Conservation (phyloP, 2,329 filamentous ascomycete genomes). For the Parascedosporium putredinis region DNA sequence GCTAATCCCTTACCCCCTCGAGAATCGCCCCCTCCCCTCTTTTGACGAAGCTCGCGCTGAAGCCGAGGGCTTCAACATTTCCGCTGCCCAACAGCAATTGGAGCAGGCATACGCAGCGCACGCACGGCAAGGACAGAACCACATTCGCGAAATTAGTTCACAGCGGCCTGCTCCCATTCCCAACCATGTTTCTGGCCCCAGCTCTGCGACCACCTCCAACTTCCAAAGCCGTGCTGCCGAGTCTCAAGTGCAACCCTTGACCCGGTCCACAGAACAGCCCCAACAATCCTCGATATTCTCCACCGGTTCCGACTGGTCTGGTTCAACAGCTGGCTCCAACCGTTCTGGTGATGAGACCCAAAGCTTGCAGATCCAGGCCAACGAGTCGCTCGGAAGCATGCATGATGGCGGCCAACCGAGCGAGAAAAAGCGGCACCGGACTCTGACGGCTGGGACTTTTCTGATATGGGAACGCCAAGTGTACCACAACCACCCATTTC, state of each 20-base stretch:
- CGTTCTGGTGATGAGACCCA: slow-evolving; percentile 10
- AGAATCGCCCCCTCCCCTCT: slow-evolving; percentile 47
- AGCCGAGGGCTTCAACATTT: slow-evolving; percentile 37
- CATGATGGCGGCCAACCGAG: not conserved
- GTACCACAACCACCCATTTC: slow-evolving; percentile 47
- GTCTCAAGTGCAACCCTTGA: slow-evolving; percentile 37
- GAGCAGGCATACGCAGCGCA: slow-evolving; percentile 32
- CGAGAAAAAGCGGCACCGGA: slow-evolving; percentile 27
- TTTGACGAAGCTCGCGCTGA: slow-evolving; percentile 47
- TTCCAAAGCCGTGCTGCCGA: slow-evolving; percentile 25
- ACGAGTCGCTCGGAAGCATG: not conserved
- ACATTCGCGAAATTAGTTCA: slow-evolving; percentile 8
- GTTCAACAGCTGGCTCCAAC: slow-evolving; percentile 15
- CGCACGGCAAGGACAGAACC: slow-evolving; percentile 16
- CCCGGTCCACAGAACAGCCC: slow-evolving; percentile 41
- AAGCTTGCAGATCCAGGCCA: slow-evolving; percentile 1
- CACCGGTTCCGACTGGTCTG: slow-evolving; percentile 22
- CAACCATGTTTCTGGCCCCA: slow-evolving; percentile 39
- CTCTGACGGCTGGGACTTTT: slow-evolving; percentile 80
- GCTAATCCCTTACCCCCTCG: slow-evolving; percentile 56
- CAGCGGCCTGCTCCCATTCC: slow-evolving; percentile 20
- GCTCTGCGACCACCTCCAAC: slow-evolving; percentile 15
- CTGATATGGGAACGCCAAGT: not conserved
- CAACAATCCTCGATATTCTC: slow-evolving; percentile 28
- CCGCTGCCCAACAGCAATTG: slow-evolving; percentile 27